Base-by-base conservation (phyloP, 805 yeast genomes). In the Debaryomyces maramus region DNA sequence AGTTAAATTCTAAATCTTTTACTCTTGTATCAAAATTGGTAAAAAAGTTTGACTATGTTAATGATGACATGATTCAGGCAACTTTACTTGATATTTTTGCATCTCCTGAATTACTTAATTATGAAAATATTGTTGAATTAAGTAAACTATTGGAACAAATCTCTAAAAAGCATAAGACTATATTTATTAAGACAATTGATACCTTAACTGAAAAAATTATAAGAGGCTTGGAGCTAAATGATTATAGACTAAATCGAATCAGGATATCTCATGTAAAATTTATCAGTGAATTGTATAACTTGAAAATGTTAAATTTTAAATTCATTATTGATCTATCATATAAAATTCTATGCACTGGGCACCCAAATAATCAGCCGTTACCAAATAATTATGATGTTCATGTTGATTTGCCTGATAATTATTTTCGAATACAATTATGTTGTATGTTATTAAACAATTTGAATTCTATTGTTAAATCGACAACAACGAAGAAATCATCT, bases 341-440 rank as follows among this genome's bases (percentile, higher is more conserved):
- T 59, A 70, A 72, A 44, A 70, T 86, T 6, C 43, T 87, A 3
- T 77, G 82, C 30, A 77, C 65, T 57, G 96, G 95, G 0, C 83
- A 86, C 64, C 73, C 75, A 0, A 67, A 71, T 41, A 78, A 78
- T 38, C 73, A 73, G 36, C 73, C 73, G 3, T 50, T 60, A n/a
- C 90, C 95, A 1, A 60, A 53, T 7, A 72, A 74, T 5, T 67
- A 63, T 16, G 29, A 54, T 3, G 64, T 70, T 21, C 73, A 63
- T 13, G 37, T 73, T n/a, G 97, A 89, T 61, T 63, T 63, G 9
- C 81, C 83, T 0, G 75, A 80, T 49, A 81, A 86, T 51, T 86
- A 81, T 53, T 87, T 88, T 60, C 71, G 96, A 41, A 65, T 88
- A 26, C 80, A 79, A 28, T 60, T 89, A 53, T 56, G 63, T 34